Evolutionary conservation across 768 basidiomycete genomes (phyloP).

Genomic region (Goffeauzyma gilvescens): DNA sequence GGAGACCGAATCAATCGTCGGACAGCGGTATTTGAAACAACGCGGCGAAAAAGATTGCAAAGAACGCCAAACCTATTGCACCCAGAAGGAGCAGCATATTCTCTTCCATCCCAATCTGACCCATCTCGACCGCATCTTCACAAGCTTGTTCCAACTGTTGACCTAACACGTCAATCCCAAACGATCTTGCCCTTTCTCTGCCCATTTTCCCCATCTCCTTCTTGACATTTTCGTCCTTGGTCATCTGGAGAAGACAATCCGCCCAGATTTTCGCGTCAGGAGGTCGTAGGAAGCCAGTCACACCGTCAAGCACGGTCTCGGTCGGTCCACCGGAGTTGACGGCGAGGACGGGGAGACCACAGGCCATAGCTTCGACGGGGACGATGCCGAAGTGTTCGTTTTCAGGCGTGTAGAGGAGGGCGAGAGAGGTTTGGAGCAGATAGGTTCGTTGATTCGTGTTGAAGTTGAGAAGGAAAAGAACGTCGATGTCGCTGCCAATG

Average conservation of each 20-base stretch:
- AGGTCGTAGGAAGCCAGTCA: slow-evolving; percentile 59
- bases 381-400: slow-evolving; percentile 98
- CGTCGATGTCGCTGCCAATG: slow-evolving; percentile 32
- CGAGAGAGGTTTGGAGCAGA: slow-evolving; percentile 52
- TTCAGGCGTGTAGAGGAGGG: slow-evolving; percentile 73
- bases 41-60: too few species aligned
- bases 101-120: slow-evolving; percentile 6
- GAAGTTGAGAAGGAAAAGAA: slow-evolving; percentile 84
- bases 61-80: slow-evolving; percentile 1
- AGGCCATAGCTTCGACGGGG: slow-evolving; percentile 84
- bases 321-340: slow-evolving; percentile 70
- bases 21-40: too few species aligned
- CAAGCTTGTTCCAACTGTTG: slow-evolving; percentile 25
- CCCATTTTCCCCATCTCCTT: slow-evolving; percentile 40
- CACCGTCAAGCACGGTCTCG: slow-evolving; percentile 52
- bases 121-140: slow-evolving; percentile 16
- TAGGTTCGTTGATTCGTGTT: slow-evolving; percentile 63
- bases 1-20: too few species aligned
- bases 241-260: slow-evolving; percentile 43
- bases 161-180: slow-evolving; percentile 45
- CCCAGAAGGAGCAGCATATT: slow-evolving; percentile 2
- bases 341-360: slow-evolving; percentile 73
- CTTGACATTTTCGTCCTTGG: slow-evolving; percentile 37
- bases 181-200: slow-evolving; percentile 45
- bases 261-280: slow-evolving; percentile 55